Evolutionary conservation across 1,139 yeast genomes (phyloP).

Genomic region (Hyphopichia wangnamkhiaoensis): DNA sequence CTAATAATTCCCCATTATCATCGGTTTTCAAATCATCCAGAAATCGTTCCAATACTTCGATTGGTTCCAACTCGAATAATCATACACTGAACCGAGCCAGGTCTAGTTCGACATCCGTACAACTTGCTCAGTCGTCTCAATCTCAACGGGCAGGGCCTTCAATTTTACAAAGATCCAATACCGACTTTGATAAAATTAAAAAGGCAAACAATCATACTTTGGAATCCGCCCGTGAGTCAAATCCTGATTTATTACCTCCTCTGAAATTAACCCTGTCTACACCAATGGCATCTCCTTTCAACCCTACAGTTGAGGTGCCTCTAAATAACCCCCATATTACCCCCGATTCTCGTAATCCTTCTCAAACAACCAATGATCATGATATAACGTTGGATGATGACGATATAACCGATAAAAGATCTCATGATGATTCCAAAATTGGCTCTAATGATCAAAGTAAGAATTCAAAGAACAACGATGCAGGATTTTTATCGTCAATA

Average conservation of each 20-base stretch:
- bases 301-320: background rate
- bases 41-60: slow-evolving; percentile 3
- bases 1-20: background rate
- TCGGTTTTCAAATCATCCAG: background rate
- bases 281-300: background rate
- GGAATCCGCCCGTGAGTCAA: background rate
- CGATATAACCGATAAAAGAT: background rate
- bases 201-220: too few species aligned
- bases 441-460: too few species aligned
- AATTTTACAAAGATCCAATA: background rate
- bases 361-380: background rate
- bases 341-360: background rate
- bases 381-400: background rate
- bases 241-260: background rate
- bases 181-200: too few species aligned
- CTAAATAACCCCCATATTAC: background rate
- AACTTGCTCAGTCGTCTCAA: background rate
- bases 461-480: slow-evolving; percentile 3
- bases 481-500: slow-evolving; percentile 28
- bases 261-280: background rate
- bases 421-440: background rate
- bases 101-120: background rate
- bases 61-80: slow-evolving; percentile 1
- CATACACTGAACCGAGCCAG: background rate
- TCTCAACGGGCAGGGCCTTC: background rate